Evolutionary conservation across 75 land plant genomes (phyloP).

Genomic region (Pinus tabuliformis): DNA sequence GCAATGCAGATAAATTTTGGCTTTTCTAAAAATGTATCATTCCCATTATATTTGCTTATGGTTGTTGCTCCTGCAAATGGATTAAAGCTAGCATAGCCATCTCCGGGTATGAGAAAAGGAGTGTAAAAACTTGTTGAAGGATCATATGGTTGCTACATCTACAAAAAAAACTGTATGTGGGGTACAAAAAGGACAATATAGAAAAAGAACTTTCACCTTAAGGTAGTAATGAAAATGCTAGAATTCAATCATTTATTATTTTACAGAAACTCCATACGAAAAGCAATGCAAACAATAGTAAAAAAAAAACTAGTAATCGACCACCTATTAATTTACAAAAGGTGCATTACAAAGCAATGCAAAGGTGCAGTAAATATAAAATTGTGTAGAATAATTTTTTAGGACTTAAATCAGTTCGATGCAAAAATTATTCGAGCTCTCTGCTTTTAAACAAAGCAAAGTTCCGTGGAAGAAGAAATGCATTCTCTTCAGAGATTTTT

Average conservation of each 20-base stretch:
- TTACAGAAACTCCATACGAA: not conserved
- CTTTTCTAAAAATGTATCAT: constrained; percentile 36
- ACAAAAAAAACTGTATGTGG: not conserved
- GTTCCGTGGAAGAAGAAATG: not conserved
- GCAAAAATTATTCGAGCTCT: not conserved
- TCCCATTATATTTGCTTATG: constrained; percentile 66
- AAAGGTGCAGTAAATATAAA: not conserved
- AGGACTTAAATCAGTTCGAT: not conserved
- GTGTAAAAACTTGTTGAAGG: constrained; percentile 63
- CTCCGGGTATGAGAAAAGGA: constrained; percentile 61
- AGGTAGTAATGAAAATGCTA: not conserved
- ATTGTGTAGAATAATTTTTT: not conserved
- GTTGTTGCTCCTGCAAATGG: constrained; percentile 53
- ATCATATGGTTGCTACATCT: constrained; percentile 71
- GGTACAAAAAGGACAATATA: not conserved
- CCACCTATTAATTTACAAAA: too few relatives aligned
- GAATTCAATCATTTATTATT: not conserved
- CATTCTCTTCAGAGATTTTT: not conserved
- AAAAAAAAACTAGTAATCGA: too few relatives aligned
- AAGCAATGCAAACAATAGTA: not conserved
- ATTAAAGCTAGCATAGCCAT: constrained; percentile 68
- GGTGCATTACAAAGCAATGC: not conserved
- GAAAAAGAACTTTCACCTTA: not conserved
- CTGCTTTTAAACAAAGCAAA: not conserved
- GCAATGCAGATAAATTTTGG: constrained; percentile 51